These are phyloP conservation scores for Hyaloperonospora arabidopsidis DNA, from an alignment of 352 stramenopile genomes.

Conservation along the genomic window DNA sequence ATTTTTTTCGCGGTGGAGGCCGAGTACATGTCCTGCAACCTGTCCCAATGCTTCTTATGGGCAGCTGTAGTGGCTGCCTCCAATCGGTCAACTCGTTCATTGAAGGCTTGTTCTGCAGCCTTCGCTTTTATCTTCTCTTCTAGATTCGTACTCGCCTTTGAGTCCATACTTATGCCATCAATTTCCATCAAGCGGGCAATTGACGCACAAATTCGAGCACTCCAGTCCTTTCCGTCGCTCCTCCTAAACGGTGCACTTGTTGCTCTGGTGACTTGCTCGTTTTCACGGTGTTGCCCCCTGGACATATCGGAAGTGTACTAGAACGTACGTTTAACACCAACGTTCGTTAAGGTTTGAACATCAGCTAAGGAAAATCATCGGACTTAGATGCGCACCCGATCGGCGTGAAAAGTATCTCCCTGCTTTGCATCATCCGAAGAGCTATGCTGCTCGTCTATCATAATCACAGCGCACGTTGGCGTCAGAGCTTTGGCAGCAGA, in stretches of 20 bases:
- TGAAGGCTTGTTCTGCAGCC: constrained; percentile 33
- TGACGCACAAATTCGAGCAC: constrained; percentile 18
- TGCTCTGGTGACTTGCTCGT: neutral
- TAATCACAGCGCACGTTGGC: constrained; percentile 1
- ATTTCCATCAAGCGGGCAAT: constrained; percentile 28
- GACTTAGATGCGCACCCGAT: neutral
- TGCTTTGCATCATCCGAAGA: neutral
- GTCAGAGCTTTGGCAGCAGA: constrained; percentile 1
- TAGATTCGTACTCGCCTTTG: constrained; percentile 25
- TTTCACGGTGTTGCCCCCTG: neutral
- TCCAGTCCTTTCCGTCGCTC: constrained; percentile 14
- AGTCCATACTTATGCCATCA: constrained; percentile 17
- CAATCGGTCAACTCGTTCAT: constrained; percentile 13
- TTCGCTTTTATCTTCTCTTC: constrained; percentile 17
- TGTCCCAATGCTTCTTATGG: constrained; percentile 57
- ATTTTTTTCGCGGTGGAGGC: constrained; percentile 32
- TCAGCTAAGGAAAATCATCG: neutral
- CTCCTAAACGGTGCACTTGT: neutral
- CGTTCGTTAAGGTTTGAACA: neutral
- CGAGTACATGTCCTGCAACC: constrained; percentile 45
- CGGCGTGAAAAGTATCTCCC: neutral
- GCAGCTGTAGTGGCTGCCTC: constrained; percentile 14
- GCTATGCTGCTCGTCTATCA: neutral
- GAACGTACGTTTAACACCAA: neutral
- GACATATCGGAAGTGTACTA: neutral